phyloP scores from a whole-genome alignment of 441 rosid genomes.

The Adansonia grandidieri region DNA sequence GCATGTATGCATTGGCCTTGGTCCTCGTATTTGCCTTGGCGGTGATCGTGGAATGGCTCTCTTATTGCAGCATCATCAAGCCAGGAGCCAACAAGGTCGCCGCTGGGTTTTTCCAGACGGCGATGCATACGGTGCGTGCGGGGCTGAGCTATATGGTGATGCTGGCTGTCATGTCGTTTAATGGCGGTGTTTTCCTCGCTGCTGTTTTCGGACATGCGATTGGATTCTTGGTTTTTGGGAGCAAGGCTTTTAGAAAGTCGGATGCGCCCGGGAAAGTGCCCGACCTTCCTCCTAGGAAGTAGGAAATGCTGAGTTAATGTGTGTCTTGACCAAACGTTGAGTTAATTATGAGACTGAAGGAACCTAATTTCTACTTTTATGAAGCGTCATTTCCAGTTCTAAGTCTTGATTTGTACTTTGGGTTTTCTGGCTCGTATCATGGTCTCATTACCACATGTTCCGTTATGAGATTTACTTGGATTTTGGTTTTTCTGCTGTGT shows the following conservation, averaged over 20 bases:
- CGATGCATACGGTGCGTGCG: conserved; percentile 40
- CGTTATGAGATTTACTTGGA: neutral
- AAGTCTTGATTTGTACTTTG: neutral
- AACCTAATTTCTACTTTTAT: neutral
- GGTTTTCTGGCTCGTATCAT: neutral
- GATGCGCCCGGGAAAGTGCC: conserved; percentile 23
- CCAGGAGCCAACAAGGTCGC: conserved; percentile 46
- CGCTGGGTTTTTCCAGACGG: conserved; percentile 48
- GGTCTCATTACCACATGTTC: no score
- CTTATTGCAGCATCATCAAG: conserved; percentile 37
- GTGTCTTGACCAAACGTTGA: no score
- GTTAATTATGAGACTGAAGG: no score
- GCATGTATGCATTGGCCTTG: conserved; percentile 69
- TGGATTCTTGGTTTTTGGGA: conserved; percentile 50
- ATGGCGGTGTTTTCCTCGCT: conserved; percentile 58
- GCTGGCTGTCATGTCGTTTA: conserved; percentile 62
- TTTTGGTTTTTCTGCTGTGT: neutral
- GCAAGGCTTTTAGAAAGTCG: conserved; percentile 38
- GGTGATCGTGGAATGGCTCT: conserved; percentile 58
- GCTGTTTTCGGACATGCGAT: conserved; percentile 55
- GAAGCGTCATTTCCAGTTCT: neutral
- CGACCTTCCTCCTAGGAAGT: conserved; percentile 33
- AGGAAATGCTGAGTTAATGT: neutral
- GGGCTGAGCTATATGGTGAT: conserved; percentile 59
- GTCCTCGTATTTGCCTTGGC: conserved; percentile 63